These are phyloP conservation scores for Colletotrichum lindemuthianum DNA, from an alignment of 2,329 filamentous ascomycete species.

Conservation along the genomic window DNA sequence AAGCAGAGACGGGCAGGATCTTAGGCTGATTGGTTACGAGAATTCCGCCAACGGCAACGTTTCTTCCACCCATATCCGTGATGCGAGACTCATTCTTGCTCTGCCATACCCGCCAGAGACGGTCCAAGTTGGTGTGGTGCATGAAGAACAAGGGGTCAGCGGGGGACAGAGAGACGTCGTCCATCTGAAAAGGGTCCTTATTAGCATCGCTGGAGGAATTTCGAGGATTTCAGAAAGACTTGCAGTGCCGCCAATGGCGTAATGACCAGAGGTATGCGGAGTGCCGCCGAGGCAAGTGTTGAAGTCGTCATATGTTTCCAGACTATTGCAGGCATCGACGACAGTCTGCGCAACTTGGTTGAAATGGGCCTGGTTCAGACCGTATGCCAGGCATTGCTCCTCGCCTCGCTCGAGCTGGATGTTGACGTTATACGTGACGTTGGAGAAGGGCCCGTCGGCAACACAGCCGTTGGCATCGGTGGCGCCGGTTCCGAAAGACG, in stretches of 20 bases:
- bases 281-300: constrained; percentile 21
- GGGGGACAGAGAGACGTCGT: constrained; percentile 23
- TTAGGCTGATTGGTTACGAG: constrained; percentile 4
- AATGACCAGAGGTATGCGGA: constrained; percentile 21
- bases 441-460: constrained; percentile 39
- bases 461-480: constrained; percentile 37
- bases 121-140: constrained; percentile 27
- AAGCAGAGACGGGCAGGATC: neutral
- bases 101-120: constrained; percentile 27
- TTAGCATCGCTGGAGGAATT: neutral
- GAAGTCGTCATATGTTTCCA: constrained; percentile 21
- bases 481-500: constrained; percentile 42
- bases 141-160: constrained; percentile 24
- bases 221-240: neutral
- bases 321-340: constrained; percentile 19
- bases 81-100: constrained; percentile 31
- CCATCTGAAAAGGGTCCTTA: constrained; percentile 4
- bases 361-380: constrained; percentile 24
- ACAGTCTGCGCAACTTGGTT: constrained; percentile 16
- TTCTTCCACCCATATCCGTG: constrained; percentile 20
- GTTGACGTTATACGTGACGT: constrained; percentile 2
- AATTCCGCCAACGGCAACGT: constrained; percentile 10
- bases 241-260: constrained; percentile 27
- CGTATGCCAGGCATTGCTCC: constrained; percentile 8
- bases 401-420: constrained; percentile 16